These are phyloP conservation scores for Fusarium anthophilum DNA, from an alignment of 2,329 filamentous ascomycete genomes.

Conservation along the genomic window DNA sequence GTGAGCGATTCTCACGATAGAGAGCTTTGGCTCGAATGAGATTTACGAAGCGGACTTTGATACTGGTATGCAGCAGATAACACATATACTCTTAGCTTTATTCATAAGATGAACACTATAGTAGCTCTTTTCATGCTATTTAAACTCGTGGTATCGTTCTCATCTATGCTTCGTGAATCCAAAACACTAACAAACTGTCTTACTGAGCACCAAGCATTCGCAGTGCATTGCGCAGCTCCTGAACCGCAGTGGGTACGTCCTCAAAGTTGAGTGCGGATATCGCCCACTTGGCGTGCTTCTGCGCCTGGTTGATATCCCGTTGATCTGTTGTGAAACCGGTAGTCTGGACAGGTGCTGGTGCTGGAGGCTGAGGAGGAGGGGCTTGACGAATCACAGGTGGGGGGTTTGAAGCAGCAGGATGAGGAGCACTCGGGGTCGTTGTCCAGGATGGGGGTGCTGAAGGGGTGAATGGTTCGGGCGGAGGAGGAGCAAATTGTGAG, in stretches of 20 bases:
- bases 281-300: conserved; percentile 97
- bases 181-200: neutral
- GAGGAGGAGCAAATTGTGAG: conserved; percentile 35
- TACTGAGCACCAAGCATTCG: conserved; percentile 69
- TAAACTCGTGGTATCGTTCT: conserved; percentile 30
- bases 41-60: conserved; percentile 29
- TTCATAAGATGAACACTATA: conserved; percentile 15
- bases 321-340: conserved; percentile 35
- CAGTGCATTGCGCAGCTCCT: conserved; percentile 82
- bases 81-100: conserved; percentile 22
- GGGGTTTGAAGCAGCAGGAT: conserved; percentile 31
- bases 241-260: conserved; percentile 88
- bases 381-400: conserved; percentile 34
- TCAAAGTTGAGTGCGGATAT: conserved; percentile 98
- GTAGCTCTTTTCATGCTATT: neutral
- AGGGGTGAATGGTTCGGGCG: conserved; percentile 28
- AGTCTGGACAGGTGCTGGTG: conserved; percentile 12
- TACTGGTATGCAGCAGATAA: conserved; percentile 10
- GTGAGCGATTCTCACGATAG: neutral
- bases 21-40: conserved; percentile 22
- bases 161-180: conserved; percentile 13
- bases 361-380: conserved; percentile 20
- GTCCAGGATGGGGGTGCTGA: conserved; percentile 38
- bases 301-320: conserved; percentile 78
- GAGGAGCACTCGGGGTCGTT: conserved; percentile 33